These are phyloP conservation scores for Wickerhamomyces queroliae DNA, from an alignment of 805 yeast species.

Conservation along the genomic window DNA sequence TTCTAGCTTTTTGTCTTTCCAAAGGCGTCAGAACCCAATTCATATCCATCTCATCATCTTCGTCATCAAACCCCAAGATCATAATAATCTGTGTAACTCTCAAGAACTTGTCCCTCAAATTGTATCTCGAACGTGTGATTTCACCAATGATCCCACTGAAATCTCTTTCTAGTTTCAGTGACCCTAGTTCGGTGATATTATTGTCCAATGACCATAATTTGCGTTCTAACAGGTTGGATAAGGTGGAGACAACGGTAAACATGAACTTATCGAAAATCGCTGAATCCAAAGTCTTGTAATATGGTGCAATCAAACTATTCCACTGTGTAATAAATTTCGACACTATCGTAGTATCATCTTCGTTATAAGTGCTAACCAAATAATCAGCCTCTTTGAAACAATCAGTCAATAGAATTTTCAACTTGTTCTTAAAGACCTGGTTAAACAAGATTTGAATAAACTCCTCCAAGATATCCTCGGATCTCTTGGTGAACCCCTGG, in stretches of 20 bases:
- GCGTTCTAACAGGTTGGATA: conserved; percentile 57
- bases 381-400: conserved; percentile 27
- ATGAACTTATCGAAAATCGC: conserved; percentile 46
- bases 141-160: conserved; percentile 67
- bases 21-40: conserved; percentile 76
- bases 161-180: conserved; percentile 79
- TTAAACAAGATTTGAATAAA: conserved; percentile 38
- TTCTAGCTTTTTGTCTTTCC: conserved; percentile 62
- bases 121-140: conserved; percentile 67
- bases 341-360: conserved; percentile 28
- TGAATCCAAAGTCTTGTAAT: conserved; percentile 49
- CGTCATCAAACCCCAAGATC: conserved; percentile 77
- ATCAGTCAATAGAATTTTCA: conserved; percentile 37
- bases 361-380: conserved; percentile 23
- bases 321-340: conserved; percentile 57
- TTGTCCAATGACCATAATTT: conserved; percentile 62
- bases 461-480: conserved; percentile 29
- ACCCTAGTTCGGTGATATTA: conserved; percentile 76
- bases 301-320: conserved; percentile 62
- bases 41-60: conserved; percentile 42
- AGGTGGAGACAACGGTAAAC: conserved; percentile 41
- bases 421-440: conserved; percentile 39
- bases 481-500: conserved; percentile 20
- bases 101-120: conserved; percentile 70
- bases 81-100: conserved; percentile 81